Evolutionary conservation across 352 stramenopile species (phyloP), one percentile per base, ranked within the genome.

Genomic region (Globisporangium viniferum): DNA sequence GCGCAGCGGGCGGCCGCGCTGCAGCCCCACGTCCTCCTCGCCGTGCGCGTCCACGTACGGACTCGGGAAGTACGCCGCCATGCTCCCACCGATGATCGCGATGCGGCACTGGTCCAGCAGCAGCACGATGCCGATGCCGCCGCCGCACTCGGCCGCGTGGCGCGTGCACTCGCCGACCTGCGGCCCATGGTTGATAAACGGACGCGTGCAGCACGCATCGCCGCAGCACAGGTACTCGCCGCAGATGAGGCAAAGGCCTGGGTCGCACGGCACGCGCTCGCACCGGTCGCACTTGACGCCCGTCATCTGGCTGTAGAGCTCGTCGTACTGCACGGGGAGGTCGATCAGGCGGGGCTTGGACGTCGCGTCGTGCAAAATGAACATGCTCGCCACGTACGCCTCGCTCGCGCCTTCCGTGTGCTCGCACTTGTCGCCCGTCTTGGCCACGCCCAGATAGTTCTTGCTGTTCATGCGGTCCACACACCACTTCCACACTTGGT

Each of bases 381-480:
- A 96, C 87, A 96, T 94, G 71, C 87, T 96, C 39, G 88, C 88
- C 27, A 94, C 82, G 66, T 95, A 96, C 18, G 82, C 84, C 62
- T 96, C 88, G 67, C 88, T 92, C 65, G 82, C 90, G 22, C 87
- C 84, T 70, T 96, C 88, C 15, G 87, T 90, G 69, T 96, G 88
- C 61, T 96, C 88, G 64, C 88, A 96, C 65, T 88, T 92, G 63
- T 93, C 87, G 20, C 87, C 84, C 54, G 75, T 76, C 62, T 91
- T 93, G 0, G 75, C 83, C 36, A 78, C 87, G 12, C 84, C 86
- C 54, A 96, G 51, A 39, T 82, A 83, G 24, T 70, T 84, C 73
- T 93, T 93, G 78, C 81, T 94, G 35, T 90, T 77, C 67, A 93
- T 86, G 5, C 88, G 88, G 57, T 93, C 87, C n/a, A 90, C 81